Evolutionary conservation across 2,329 filamentous ascomycete species (phyloP).

Genomic region (Colletotrichum orchidophilum): DNA sequence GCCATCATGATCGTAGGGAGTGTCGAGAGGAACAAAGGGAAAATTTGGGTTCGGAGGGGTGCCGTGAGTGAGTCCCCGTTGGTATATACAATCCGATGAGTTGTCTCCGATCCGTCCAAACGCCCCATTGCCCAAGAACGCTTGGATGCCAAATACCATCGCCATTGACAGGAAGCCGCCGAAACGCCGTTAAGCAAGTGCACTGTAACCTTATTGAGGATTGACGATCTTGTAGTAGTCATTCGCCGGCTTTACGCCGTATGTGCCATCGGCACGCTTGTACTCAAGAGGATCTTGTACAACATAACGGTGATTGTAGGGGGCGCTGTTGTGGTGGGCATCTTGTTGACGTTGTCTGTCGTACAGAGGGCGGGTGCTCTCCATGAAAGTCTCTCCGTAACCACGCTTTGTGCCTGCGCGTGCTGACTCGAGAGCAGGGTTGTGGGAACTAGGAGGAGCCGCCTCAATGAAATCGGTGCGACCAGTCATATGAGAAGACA

Average conservation of each 20-base stretch:
- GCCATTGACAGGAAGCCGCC: background rate
- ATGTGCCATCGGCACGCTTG: conserved; percentile 46
- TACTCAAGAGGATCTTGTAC: conserved; percentile 37
- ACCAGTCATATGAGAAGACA: background rate
- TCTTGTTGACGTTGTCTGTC: conserved; percentile 51
- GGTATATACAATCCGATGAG: conserved; percentile 12
- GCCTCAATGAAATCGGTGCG: conserved; percentile 28
- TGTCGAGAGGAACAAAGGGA: background rate
- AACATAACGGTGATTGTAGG: background rate
- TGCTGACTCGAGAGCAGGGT: background rate
- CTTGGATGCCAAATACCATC: background rate
- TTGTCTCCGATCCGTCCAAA: background rate
- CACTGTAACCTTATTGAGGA: background rate
- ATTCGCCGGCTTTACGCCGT: conserved; percentile 15
- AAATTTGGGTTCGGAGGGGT: background rate
- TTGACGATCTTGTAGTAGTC: background rate
- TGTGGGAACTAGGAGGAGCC: background rate
- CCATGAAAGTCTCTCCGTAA: conserved; percentile 29
- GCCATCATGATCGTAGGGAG: background rate
- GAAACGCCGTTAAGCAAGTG: background rate
- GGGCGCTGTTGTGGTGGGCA: conserved; percentile 35
- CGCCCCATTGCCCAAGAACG: background rate
- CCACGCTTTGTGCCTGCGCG: conserved; percentile 33
- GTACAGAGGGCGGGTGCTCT: conserved; percentile 42
- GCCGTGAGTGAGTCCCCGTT: background rate